Conservation (phyloP, 805 yeast genomes). For the Helenozyma baotianmanensis region DNA sequence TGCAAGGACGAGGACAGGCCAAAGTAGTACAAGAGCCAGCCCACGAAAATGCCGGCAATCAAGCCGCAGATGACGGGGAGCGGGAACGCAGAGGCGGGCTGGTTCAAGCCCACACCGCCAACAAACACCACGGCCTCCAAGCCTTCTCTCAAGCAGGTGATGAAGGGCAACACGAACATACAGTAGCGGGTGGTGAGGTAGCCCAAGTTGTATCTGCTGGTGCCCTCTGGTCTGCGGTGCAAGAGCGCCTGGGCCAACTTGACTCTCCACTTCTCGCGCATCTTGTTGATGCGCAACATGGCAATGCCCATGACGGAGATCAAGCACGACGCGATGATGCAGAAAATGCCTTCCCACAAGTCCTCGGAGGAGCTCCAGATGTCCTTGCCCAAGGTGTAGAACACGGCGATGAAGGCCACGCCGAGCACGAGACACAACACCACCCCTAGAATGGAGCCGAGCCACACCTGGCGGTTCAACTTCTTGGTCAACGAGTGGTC, state of each 20-base stretch:
- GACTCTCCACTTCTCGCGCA: constrained; percentile 95
- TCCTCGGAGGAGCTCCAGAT: constrained; percentile 87
- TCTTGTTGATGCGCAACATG: constrained; percentile 89
- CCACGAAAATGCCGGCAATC: constrained; percentile 69
- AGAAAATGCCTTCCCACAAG: constrained; percentile 94
- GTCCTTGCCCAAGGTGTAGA: constrained; percentile 74
- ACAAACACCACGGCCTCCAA: constrained; percentile 46
- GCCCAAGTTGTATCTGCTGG: constrained; percentile 51
- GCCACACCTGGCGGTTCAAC: constrained; percentile 76
- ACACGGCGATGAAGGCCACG: constrained; percentile 91
- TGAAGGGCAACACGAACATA: constrained; percentile 82
- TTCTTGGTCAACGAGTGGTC: constrained; percentile 55
- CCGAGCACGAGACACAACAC: constrained; percentile 79
- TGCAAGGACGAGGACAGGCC: constrained; percentile 83
- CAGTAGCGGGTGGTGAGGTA: constrained; percentile 68
- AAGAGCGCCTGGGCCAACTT: constrained; percentile 84
- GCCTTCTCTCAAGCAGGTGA: constrained; percentile 94
- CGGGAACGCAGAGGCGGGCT: constrained; percentile 59
- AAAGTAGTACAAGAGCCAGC: constrained; percentile 69
- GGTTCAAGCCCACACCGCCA: constrained; percentile 38
- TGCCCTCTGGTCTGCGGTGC: constrained; percentile 35
- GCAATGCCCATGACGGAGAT: constrained; percentile 94
- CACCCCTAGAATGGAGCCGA: constrained; percentile 71
- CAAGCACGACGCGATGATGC: constrained; percentile 83
- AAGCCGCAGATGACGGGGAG: constrained; percentile 85